A percentile compares a stretch with the other conserved stretches of the same genome.
Evolutionary conservation across 257 asterid species (phyloP).

Genomic region (Forsythia suspensa): DNA sequence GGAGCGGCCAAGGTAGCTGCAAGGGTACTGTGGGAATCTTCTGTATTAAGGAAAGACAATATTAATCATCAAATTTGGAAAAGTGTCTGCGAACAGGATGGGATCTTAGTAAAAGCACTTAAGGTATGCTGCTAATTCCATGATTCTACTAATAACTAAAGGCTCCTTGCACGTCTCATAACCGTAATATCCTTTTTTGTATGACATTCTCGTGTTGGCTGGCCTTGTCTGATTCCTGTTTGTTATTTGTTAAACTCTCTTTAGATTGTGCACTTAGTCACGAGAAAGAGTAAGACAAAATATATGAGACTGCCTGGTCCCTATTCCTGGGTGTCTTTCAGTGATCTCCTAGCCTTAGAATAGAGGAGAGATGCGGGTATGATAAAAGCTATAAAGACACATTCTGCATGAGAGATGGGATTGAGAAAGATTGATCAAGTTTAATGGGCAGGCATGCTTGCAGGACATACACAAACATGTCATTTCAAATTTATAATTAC

Average conservation of each 20-base stretch:
- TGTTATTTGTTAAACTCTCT: background rate
- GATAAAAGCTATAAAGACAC: background rate
- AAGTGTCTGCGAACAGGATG: slow-evolving; percentile 46
- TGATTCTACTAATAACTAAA: background rate
- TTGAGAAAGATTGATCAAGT: background rate
- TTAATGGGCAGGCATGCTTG: background rate
- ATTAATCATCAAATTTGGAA: slow-evolving; percentile 39
- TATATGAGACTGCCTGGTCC: background rate
- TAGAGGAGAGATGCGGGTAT: too few relatives aligned
- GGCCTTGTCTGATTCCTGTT: background rate
- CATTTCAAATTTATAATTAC: background rate
- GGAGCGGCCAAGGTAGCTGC: slow-evolving; percentile 72
- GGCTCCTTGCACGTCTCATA: background rate
- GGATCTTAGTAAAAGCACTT: slow-evolving; percentile 56
- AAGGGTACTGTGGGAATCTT: slow-evolving; percentile 46
- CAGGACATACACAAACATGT: background rate
- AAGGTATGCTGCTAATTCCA: slow-evolving; percentile 48
- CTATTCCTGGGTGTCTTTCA: background rate
- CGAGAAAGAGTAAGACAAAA: background rate
- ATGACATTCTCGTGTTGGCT: background rate
- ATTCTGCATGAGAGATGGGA: background rate
- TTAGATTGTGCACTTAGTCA: background rate
- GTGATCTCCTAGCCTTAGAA: background rate
- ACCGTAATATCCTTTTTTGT: background rate
- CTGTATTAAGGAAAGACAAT: slow-evolving; percentile 21